A percentile compares a stretch with the other conserved stretches of the same genome.
Evolutionary conservation across 441 rosid species (phyloP).

Genomic region (Croton laevigatus): DNA sequence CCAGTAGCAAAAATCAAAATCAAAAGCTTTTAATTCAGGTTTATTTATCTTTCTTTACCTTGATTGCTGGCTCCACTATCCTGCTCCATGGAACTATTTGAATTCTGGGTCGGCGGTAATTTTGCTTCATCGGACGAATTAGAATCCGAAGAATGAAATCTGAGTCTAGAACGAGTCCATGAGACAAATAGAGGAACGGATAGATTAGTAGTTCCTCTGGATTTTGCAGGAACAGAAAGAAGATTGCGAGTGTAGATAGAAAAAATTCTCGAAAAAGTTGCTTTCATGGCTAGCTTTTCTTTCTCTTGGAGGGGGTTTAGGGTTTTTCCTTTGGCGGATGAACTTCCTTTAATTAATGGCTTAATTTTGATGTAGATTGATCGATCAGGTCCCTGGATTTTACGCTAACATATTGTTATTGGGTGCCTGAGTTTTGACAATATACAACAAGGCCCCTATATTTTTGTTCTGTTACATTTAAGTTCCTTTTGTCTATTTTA

Average conservation of each 20-base stretch:
- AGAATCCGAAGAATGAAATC: conserved; percentile 22
- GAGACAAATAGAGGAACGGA: neutral
- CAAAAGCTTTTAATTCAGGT: neutral
- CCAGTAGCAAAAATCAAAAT: neutral
- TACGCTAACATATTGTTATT: too few species aligned
- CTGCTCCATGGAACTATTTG: neutral
- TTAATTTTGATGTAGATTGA: too few species aligned
- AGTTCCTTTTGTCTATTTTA: too few species aligned
- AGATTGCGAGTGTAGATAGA: conserved; percentile 6
- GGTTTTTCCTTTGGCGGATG: neutral
- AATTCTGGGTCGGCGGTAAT: neutral
- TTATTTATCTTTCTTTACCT: conserved; percentile 15
- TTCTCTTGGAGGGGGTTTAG: neutral
- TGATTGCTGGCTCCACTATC: conserved; percentile 18
- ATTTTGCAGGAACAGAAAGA: conserved; percentile 3
- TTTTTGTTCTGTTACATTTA: too few species aligned
- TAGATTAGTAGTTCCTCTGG: neutral
- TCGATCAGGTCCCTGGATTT: too few species aligned
- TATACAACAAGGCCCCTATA: too few species aligned
- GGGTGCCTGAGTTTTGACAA: too few species aligned
- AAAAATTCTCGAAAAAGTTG: neutral
- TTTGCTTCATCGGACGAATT: conserved; percentile 1
- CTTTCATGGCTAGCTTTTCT: conserved; percentile 11
- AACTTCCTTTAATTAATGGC: too few species aligned
- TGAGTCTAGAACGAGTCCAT: conserved; percentile 5